Conservation (phyloP, 2,329 filamentous ascomycete species). For the Hypoxylon sp. region DNA sequence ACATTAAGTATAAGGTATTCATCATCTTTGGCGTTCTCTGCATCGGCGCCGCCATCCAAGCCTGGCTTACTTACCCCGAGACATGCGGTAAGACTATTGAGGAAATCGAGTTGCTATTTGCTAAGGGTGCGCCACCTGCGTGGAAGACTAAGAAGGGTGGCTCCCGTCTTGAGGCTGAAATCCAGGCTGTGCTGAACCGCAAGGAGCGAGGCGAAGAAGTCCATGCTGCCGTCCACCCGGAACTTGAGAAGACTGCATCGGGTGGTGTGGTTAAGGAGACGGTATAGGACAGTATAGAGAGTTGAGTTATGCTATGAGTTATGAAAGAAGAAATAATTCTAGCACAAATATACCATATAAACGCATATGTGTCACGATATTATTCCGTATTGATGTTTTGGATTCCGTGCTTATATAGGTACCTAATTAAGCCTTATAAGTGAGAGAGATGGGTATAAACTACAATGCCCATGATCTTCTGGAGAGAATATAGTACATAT, state of each 20-base stretch:
- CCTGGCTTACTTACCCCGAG: slow-evolving; percentile 57
- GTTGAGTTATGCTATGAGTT: neutral
- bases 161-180: slow-evolving; percentile 51
- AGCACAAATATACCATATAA: slow-evolving; percentile 4
- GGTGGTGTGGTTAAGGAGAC: slow-evolving; percentile 32
- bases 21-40: slow-evolving; percentile 60
- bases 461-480: neutral
- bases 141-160: slow-evolving; percentile 59
- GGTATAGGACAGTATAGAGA: slow-evolving; percentile 6
- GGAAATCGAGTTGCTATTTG: slow-evolving; percentile 57
- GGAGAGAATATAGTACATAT: no score
- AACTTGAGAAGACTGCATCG: slow-evolving; percentile 37
- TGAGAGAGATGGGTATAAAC: neutral
- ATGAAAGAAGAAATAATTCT: neutral
- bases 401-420: neutral
- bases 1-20: slow-evolving; percentile 69
- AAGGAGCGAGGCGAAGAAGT: slow-evolving; percentile 45
- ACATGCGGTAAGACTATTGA: slow-evolving; percentile 60
- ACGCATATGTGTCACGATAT: neutral
- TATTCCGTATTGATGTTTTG: neutral
- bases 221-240: slow-evolving; percentile 40
- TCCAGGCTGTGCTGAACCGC: slow-evolving; percentile 51
- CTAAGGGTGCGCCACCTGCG: slow-evolving; percentile 54
- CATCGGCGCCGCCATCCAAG: slow-evolving; percentile 54
- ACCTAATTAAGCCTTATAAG: neutral